Conservation (phyloP, 768 basidiomycete species). For the Pulveroboletus sp. region DNA sequence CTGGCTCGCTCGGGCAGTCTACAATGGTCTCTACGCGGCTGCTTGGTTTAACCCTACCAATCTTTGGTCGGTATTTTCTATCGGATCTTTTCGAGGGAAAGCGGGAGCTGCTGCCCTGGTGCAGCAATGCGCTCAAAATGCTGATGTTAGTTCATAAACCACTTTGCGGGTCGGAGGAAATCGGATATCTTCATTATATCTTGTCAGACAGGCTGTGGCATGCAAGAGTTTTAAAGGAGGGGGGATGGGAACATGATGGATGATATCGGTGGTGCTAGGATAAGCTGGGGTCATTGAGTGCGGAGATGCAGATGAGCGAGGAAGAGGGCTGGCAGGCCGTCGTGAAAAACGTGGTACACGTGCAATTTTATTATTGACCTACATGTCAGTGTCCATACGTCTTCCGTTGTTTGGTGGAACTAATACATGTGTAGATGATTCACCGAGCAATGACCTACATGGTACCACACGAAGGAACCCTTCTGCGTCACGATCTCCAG, state of each 20-base stretch:
- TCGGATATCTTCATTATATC: constrained; percentile 85
- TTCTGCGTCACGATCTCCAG: constrained; percentile 53
- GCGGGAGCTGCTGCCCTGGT: constrained; percentile 79
- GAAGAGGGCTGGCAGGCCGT: constrained; percentile 48
- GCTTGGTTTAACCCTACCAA: no score
- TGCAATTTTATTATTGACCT: constrained; percentile 1
- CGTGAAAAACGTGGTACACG: constrained; percentile 41
- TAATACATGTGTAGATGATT: background rate
- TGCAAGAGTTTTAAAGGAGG: constrained; percentile 37
- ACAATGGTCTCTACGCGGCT: constrained; percentile 42
- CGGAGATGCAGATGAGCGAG: constrained; percentile 42
- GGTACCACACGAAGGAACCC: background rate
- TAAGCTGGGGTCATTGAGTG: constrained; percentile 40
- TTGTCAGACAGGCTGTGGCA: constrained; percentile 85
- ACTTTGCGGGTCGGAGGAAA: constrained; percentile 82
- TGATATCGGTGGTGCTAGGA: constrained; percentile 81
- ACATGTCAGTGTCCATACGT: background rate
- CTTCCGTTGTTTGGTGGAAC: background rate
- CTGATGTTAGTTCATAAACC: constrained; percentile 62
- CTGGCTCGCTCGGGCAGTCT: constrained; percentile 47
- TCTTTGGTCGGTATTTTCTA: no score
- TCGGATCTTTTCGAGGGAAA: constrained; percentile 66
- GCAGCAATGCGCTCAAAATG: constrained; percentile 93
- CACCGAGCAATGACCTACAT: background rate
- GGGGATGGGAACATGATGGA: constrained; percentile 43